Evolutionary conservation across 2,329 filamentous ascomycete species (phyloP).

Genomic region (Stemphylium lycopersici): DNA sequence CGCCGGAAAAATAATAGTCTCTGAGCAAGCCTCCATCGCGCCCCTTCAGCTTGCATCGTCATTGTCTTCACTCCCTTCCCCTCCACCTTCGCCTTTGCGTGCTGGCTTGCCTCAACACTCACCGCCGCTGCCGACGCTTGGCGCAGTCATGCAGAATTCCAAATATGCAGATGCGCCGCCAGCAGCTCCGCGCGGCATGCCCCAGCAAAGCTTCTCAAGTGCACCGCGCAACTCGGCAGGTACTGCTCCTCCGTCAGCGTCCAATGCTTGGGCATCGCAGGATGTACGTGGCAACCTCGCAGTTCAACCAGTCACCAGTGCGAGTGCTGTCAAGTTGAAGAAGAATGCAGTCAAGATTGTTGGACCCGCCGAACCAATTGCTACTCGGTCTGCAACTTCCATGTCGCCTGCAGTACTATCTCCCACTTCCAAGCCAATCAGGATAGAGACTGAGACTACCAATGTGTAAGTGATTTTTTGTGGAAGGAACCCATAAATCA

Average conservation of each 20-base stretch:
- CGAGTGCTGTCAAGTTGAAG: conserved; percentile 33
- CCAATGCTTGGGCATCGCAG: background rate
- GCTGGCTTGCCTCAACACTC: background rate
- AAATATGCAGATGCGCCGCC: conserved; percentile 12
- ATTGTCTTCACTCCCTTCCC: conserved; percentile 4
- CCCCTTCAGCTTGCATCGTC: background rate
- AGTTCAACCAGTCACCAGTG: conserved; percentile 26
- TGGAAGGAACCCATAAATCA: background rate
- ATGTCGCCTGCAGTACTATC: background rate
- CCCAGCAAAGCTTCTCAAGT: background rate
- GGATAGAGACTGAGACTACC: conserved; percentile 6
- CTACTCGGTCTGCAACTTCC: background rate
- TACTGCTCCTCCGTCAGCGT: background rate
- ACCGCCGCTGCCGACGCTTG: background rate
- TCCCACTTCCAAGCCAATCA: conserved; percentile 9
- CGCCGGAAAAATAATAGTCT: background rate
- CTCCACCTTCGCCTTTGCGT: conserved; percentile 14
- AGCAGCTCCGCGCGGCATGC: background rate
- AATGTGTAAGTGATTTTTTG: conserved; percentile 21
- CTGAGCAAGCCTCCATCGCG: background rate
- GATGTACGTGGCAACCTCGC: conserved; percentile 26
- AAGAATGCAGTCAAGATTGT: conserved; percentile 39
- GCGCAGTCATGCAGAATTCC: conserved; percentile 21
- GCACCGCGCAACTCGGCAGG: background rate
- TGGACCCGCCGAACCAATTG: conserved; percentile 17